Percentiles rank a stretch among this genome's conserved stretches.
Conservation (phyloP, 345 rosid species). For the Passiflora organensis region DNA sequence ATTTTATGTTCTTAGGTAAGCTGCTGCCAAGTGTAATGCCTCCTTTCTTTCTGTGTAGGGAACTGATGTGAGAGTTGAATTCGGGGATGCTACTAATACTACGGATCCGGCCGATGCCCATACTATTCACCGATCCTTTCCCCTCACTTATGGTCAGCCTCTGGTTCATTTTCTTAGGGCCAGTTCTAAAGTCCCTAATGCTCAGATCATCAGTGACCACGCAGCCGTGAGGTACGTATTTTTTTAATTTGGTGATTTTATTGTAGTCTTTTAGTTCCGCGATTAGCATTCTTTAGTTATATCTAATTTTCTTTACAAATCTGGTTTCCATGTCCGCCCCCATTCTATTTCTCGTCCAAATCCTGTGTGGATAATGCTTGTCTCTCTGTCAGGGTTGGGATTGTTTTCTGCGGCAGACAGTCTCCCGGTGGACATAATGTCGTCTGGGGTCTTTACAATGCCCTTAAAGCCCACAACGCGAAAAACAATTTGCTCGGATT, state of each 20-base stretch:
- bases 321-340: too few relatives aligned
- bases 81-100: conserved; percentile 73
- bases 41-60: too few relatives aligned
- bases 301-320: too few relatives aligned
- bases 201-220: conserved; percentile 85
- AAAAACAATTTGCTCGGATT: conserved; percentile 71
- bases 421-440: conserved; percentile 99
- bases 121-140: conserved; percentile 58
- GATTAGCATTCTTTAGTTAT: too few relatives aligned
- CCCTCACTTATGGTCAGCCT: conserved; percentile 82
- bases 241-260: background rate
- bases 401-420: conserved; percentile 93
- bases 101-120: conserved; percentile 65
- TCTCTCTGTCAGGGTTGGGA: conserved; percentile 65
- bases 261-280: too few relatives aligned
- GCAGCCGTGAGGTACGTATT: conserved; percentile 54
- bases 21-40: too few relatives aligned
- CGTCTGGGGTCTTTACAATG: conserved; percentile 80
- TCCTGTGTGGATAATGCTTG: background rate
- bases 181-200: conserved; percentile 80
- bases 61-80: conserved; percentile 89
- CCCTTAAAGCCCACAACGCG: conserved; percentile 79
- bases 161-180: conserved; percentile 93
- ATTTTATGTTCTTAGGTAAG: too few relatives aligned
- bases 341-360: background rate